A percentile compares a stretch with the other conserved stretches of the same genome.
phyloP scores from a whole-genome alignment of 1,284 basidiomycete species.

The Hemileia vastatrix region DNA sequence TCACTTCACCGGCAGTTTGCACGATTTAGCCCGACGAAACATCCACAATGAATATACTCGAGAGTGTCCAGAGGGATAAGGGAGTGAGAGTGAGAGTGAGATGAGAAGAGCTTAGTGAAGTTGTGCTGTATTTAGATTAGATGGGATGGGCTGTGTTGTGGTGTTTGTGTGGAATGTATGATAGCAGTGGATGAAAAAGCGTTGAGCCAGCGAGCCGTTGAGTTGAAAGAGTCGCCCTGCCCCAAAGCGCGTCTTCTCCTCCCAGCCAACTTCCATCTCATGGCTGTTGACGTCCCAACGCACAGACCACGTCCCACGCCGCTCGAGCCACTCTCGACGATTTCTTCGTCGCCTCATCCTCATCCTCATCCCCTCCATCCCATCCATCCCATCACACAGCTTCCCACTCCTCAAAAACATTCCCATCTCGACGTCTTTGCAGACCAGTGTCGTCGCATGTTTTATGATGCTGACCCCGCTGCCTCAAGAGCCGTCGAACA shows the following conservation, averaged over 20 bases:
- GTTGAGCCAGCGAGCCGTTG: slow-evolving; percentile 5
- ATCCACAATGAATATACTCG: background rate
- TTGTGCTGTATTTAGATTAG: slow-evolving; percentile 5
- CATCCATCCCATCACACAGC: background rate
- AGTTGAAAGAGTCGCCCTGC: too few relatives aligned
- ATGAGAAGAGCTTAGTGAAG: too few relatives aligned
- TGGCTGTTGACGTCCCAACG: background rate
- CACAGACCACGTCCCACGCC: slow-evolving; percentile 7
- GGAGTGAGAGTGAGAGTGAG: slow-evolving; percentile 19
- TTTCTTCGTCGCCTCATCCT: slow-evolving; percentile 15
- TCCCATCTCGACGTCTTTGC: slow-evolving; percentile 1
- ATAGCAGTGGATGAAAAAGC: slow-evolving; percentile 41
- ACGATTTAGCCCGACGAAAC: slow-evolving; percentile 3
- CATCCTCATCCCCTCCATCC: background rate
- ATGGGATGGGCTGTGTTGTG: slow-evolving; percentile 13
- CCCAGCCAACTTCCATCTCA: too few relatives aligned
- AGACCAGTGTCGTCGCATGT: slow-evolving; percentile 10
- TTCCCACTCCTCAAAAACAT: background rate
- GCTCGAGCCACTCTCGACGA: slow-evolving; percentile 8
- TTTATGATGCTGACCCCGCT: slow-evolving; percentile 6
- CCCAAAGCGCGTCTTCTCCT: too few relatives aligned
- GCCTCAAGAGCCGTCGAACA: slow-evolving; percentile 13
- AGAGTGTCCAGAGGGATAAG: slow-evolving; percentile 70
- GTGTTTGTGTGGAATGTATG: slow-evolving; percentile 18
- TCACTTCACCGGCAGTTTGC: slow-evolving; percentile 18